Evolutionary conservation across 2,329 filamentous ascomycete genomes (phyloP), one percentile per base, ranked within the genome.

Genomic region (Penicillium olsonii): DNA sequence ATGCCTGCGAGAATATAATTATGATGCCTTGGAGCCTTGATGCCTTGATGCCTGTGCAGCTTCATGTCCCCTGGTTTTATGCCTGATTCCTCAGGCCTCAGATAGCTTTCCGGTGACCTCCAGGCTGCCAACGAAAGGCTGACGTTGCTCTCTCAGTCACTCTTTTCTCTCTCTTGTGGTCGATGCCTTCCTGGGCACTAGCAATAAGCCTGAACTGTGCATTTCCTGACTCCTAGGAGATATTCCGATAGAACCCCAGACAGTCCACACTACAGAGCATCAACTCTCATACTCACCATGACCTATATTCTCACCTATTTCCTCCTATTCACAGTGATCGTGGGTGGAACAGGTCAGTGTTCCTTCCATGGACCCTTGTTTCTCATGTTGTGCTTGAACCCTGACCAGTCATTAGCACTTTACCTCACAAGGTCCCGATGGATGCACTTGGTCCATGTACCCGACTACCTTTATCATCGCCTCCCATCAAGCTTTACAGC

Each of bases 381-480:
- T n/a, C 29, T 6, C 12, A n/a, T 6, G 7, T 5, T n/a, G 29
- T n/a, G 29, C n/a, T n/a, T 3, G n/a, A n/a, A 37, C 39, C 42
- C 50, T 50, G 27, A 53, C 40, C 27, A 18, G 37, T 29, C 24
- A 37, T 20, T 59, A 88, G 83, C 78, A 50, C 84, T 94, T 63
- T 96, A 91, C 79, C 75, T 94, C 59, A 92, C 88, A 49, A 90
- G 92, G 60, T 71, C 79, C 48, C 79, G 79, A 74, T 97, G 94
- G 94, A 74, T 87, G 37, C 85, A 82, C 48, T 77, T 82, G 59
- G 72, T 95, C 39, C 84, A 87, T 48, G 77, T 85, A 24, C 78
- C 80, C 42, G 78, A 80, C 54, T 85, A 87, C 68, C 73, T 90
- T 62, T 96, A 97, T 76, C 80, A 85, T 44, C 87, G 84, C 26